Evolutionary conservation across 805 yeast genomes (phyloP).

Genomic region (Candida nemodendra): DNA sequence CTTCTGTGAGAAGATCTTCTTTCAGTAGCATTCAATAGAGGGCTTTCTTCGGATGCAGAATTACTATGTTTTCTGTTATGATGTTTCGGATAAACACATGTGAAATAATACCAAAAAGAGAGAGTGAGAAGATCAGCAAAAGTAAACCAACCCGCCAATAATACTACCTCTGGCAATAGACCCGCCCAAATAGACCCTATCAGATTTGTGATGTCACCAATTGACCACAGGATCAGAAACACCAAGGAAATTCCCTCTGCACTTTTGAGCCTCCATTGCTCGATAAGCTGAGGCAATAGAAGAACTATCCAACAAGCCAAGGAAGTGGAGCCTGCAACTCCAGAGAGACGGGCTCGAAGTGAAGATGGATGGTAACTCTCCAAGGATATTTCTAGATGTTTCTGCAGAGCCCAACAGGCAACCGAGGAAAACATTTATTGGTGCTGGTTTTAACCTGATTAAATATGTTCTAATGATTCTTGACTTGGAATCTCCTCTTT

Average conservation of each 20-base stretch:
- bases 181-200: constrained; percentile 70
- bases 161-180: constrained; percentile 64
- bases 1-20: constrained; percentile 18
- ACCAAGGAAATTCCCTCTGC: constrained; percentile 76
- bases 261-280: constrained; percentile 73
- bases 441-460: too few relatives aligned
- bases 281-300: constrained; percentile 73
- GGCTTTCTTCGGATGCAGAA: constrained; percentile 30
- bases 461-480: too few relatives aligned
- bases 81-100: constrained; percentile 41
- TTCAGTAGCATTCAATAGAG: constrained; percentile 29
- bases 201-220: constrained; percentile 70
- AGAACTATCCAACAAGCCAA: constrained; percentile 80
- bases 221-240: constrained; percentile 65
- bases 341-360: constrained; percentile 49
- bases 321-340: constrained; percentile 67
- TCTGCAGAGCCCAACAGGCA: not conserved
- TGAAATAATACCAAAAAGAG: constrained; percentile 64
- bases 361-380: constrained; percentile 24
- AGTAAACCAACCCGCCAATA: constrained; percentile 75
- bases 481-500: too few relatives aligned
- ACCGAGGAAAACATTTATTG: not conserved
- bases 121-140: constrained; percentile 64
- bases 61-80: constrained; percentile 22
- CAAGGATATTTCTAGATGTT: not conserved